Base-by-base conservation (phyloP, 768 basidiomycete species). In the Multifurca ochricompacta region DNA sequence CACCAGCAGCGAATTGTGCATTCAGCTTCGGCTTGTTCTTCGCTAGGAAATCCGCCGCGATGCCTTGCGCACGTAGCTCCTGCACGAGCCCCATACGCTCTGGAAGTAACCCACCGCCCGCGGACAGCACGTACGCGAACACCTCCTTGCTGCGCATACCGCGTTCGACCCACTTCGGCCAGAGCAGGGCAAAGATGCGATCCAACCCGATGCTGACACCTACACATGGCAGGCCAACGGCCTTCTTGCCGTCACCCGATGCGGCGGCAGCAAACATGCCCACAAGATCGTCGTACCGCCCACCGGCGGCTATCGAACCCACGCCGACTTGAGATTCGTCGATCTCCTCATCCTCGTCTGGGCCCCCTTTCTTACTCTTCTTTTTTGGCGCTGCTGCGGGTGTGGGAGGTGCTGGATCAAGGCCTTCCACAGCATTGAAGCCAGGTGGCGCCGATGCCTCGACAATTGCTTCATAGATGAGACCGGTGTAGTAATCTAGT, bases 231-330 rank as follows among this genome's bases (percentile, higher is more conserved):
- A 92, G 76, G 0, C 74, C 70, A 9, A 76, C 67, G 2, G 76
- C 74, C 66, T 81, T 81, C 73, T 88, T 91, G 25, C 80, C 79
- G 48, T 83, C 82, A 2, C 81, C 84, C 0, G 89, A 78, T 0
- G 92, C 87, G 0, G 87, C 86, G 0, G 83, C 74, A n/a, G 80
- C 77, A 74, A 99, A 96, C 74, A 92, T 80, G 28, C 89, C 86
- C 1, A 99, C 95, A 21, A 99, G 85, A 50, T 85, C 83, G 73
- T 98, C 96, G 70, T 99, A 99, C 31, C 96, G 79, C 8, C 96
- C 96, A 10, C 96, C 96, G 1, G 90, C 96, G n/a, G 94, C 96
- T 67, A 99, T 95, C 13, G 93, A 96, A n/a, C 96, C 96, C 3
- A 98, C 92, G 18, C 96, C 96, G 35, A 98, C 83, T 61, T 85